Evolutionary conservation across 2,329 filamentous ascomycete species (phyloP).

Genomic region (Colletotrichum sp.): DNA sequence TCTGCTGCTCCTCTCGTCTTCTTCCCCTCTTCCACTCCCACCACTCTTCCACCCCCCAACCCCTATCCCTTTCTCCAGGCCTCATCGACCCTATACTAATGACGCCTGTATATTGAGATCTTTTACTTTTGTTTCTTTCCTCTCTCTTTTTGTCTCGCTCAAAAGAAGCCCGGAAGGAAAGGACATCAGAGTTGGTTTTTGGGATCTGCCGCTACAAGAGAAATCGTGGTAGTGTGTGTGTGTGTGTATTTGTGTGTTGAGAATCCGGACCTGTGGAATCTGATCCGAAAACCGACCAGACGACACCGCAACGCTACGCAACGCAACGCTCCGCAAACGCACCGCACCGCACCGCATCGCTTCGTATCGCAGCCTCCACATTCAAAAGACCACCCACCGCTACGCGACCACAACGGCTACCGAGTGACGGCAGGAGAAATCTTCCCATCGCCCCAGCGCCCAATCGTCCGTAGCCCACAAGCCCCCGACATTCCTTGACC

Average conservation of each 20-base stretch:
- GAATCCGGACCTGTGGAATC: conserved; percentile 10
- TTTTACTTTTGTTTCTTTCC: conserved; percentile 21
- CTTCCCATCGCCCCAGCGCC: conserved; percentile 15
- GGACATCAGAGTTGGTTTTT: conserved; percentile 7
- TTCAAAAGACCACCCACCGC: conserved; percentile 13
- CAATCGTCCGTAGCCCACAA: conserved; percentile 17
- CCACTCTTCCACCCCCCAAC: not conserved
- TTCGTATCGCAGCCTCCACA: conserved; percentile 20
- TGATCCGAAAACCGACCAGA: conserved; percentile 11
- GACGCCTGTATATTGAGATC: conserved; percentile 25
- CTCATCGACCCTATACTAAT: conserved; percentile 24
- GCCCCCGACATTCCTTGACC: conserved; percentile 25
- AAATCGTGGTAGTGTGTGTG: not conserved
- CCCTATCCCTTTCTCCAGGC: conserved; percentile 25
- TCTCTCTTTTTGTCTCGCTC: conserved; percentile 11
- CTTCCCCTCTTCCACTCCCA: not conserved
- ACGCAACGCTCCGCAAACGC: not conserved
- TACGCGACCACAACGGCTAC: conserved; percentile 20
- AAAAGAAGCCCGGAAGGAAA: conserved; percentile 12
- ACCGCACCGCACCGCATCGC: not conserved
- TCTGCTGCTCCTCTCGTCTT: not conserved
- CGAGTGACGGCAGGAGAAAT: conserved; percentile 21
- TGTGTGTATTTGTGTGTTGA: not conserved
- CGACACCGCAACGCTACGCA: not conserved
- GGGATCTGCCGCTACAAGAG: not conserved